Evolutionary conservation across 1,284 basidiomycete genomes (phyloP).

Genomic region (Moesziomyces sp.): DNA sequence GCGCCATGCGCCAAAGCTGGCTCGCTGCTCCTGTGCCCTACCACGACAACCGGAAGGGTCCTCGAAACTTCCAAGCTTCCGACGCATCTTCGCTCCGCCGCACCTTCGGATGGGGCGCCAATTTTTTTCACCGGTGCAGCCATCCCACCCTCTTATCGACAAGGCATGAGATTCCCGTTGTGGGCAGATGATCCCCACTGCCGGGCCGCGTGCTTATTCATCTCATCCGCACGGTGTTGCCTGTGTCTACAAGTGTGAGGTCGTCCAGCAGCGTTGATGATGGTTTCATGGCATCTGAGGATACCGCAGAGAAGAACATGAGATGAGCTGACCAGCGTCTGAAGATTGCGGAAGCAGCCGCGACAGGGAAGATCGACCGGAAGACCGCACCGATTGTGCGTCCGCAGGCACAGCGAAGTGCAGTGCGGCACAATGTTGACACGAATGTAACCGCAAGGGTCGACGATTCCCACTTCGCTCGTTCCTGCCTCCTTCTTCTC

Average conservation of each 20-base stretch:
- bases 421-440: background rate
- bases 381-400: background rate
- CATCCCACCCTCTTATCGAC: background rate
- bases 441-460: conserved; percentile 28
- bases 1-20: background rate
- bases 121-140: background rate
- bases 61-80: conserved; percentile 6
- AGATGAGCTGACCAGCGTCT: too few relatives aligned
- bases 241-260: too few relatives aligned
- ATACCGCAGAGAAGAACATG: too few relatives aligned
- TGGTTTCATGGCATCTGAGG: too few relatives aligned
- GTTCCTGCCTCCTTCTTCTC: background rate
- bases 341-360: too few relatives aligned
- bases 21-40: background rate
- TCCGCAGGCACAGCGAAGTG: background rate
- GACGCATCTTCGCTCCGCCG: conserved; percentile 1
- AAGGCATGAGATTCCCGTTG: background rate
- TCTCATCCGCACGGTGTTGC: too few relatives aligned
- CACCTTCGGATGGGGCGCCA: background rate
- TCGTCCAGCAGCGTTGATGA: too few relatives aligned
- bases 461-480: conserved; percentile 7
- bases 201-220: too few relatives aligned
- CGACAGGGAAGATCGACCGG: too few relatives aligned
- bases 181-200: too few relatives aligned
- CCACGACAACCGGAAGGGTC: conserved; percentile 26